These are phyloP conservation scores for Cladosporium sp. DNA, from an alignment of 2,329 filamentous ascomycete species.

Conservation along the genomic window DNA sequence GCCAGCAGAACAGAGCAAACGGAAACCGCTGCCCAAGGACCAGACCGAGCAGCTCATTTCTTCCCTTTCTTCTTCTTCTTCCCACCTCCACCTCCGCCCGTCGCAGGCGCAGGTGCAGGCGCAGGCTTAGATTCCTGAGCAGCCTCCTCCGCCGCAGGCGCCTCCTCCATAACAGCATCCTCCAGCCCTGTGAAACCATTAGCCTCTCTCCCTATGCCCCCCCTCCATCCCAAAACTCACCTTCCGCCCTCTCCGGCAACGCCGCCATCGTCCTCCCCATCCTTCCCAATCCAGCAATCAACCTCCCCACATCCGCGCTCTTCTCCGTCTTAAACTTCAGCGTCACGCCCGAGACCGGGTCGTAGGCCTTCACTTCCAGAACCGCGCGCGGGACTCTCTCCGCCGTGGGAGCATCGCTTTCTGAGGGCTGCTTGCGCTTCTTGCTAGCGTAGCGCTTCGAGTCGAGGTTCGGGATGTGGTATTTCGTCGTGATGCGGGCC, in stretches of 20 bases:
- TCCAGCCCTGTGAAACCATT: slow-evolving; percentile 2
- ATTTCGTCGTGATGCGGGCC: slow-evolving; percentile 90
- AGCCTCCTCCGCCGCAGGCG: slow-evolving; percentile 15
- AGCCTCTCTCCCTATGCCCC: background rate
- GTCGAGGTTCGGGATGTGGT: slow-evolving; percentile 54
- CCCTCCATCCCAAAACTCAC: slow-evolving; percentile 13
- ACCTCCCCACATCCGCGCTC: slow-evolving; percentile 77
- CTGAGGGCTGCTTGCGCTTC: slow-evolving; percentile 19
- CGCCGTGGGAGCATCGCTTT: no score
- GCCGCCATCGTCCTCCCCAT: slow-evolving; percentile 60
- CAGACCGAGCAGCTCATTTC: slow-evolving; percentile 31
- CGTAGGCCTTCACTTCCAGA: slow-evolving; percentile 83
- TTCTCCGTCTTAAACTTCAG: slow-evolving; percentile 91
- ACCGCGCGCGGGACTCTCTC: slow-evolving; percentile 55
- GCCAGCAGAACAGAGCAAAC: no score
- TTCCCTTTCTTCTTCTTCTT: slow-evolving; percentile 49
- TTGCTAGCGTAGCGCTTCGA: slow-evolving; percentile 27
- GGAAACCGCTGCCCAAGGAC: no score
- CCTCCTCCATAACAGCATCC: slow-evolving; percentile 31
- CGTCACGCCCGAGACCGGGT: slow-evolving; percentile 71
- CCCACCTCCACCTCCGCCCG: slow-evolving; percentile 32
- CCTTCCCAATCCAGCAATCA: slow-evolving; percentile 70
- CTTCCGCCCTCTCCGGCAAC: slow-evolving; percentile 38
- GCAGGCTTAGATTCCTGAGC: slow-evolving; percentile 10
- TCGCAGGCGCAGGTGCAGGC: slow-evolving; percentile 17